Percentiles rank a stretch among this genome's conserved stretches.
These are phyloP conservation scores for Tricholoma hemisulphureum DNA, from an alignment of 768 basidiomycete species.

Conservation along the genomic window DNA sequence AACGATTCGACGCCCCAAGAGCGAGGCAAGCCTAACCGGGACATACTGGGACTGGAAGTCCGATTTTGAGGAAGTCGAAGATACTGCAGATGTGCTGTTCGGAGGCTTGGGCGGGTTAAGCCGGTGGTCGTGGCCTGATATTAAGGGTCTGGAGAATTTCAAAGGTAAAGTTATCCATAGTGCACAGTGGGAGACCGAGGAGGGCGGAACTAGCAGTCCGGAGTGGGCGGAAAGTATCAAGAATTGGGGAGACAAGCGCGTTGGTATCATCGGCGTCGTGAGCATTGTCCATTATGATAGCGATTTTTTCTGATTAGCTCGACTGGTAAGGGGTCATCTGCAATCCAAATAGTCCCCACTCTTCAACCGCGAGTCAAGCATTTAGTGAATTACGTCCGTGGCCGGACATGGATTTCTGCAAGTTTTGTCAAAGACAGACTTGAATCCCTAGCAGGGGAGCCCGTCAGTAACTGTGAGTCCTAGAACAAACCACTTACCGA, in stretches of 20 bases:
- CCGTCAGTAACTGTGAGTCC: slow-evolving; percentile 43
- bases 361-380: slow-evolving; percentile 52
- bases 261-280: slow-evolving; percentile 63
- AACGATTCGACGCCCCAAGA: slow-evolving; percentile 38
- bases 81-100: slow-evolving; percentile 56
- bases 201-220: slow-evolving; percentile 25
- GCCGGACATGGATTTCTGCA: slow-evolving; percentile 56
- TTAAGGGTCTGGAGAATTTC: slow-evolving; percentile 54
- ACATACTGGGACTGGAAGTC: slow-evolving; percentile 21
- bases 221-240: slow-evolving; percentile 44
- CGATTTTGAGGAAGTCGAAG: slow-evolving; percentile 46
- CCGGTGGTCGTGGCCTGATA: slow-evolving; percentile 68
- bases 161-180: slow-evolving; percentile 60
- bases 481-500: background rate
- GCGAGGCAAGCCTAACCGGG: slow-evolving; percentile 11
- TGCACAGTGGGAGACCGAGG: slow-evolving; percentile 54
- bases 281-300: slow-evolving; percentile 16
- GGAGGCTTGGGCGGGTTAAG: slow-evolving; percentile 53
- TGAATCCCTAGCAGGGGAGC: slow-evolving; percentile 35
- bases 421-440: slow-evolving; percentile 43
- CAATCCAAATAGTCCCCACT: slow-evolving; percentile 58
- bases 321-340: slow-evolving; percentile 52
- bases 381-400: slow-evolving; percentile 55
- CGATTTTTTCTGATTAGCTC: background rate
- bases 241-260: slow-evolving; percentile 50